These are phyloP conservation scores for Ophiocordyceps robertsii DNA, from an alignment of 2,329 filamentous ascomycete species.

Conservation along the genomic window DNA sequence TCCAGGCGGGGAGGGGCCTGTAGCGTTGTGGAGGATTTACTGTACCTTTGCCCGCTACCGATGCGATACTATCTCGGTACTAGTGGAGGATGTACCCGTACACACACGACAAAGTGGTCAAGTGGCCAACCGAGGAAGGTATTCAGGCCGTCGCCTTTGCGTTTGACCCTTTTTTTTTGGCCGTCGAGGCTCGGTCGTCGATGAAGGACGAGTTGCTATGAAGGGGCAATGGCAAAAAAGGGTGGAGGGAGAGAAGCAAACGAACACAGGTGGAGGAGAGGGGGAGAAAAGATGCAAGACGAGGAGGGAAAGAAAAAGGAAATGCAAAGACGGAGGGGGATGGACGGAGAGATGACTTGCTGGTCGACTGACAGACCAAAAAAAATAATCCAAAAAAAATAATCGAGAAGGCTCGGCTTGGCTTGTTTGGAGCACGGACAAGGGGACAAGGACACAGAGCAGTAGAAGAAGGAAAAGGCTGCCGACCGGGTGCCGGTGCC, in stretches of 20 bases:
- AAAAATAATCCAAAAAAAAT: too few relatives aligned
- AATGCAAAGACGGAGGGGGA: not conserved
- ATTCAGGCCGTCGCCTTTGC: too few relatives aligned
- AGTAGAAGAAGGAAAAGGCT: not conserved
- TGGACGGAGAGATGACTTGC: not conserved
- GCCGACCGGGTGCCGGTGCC: constrained; percentile 1
- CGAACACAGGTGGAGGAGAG: not conserved
- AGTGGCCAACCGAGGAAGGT: too few relatives aligned
- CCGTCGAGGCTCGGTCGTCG: not conserved
- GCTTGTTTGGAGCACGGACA: constrained; percentile 3
- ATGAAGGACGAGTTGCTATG: not conserved
- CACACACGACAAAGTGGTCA: too few relatives aligned
- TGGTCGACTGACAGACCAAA: not conserved
- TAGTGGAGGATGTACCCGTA: too few relatives aligned
- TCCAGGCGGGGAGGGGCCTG: not conserved
- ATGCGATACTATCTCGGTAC: too few relatives aligned
- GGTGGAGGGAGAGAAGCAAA: not conserved
- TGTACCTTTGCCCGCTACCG: too few relatives aligned
- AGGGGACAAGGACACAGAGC: not conserved
- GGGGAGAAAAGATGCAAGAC: not conserved
- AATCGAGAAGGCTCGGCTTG: not conserved
- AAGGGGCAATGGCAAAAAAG: not conserved
- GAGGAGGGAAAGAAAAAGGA: not conserved
- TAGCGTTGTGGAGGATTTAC: not conserved
- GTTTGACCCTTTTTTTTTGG: too few relatives aligned